Evolutionary conservation across 179 eudicot species (phyloP), one percentile per base, ranked within the genome.

Genomic region (Amaranthus tricolor): DNA sequence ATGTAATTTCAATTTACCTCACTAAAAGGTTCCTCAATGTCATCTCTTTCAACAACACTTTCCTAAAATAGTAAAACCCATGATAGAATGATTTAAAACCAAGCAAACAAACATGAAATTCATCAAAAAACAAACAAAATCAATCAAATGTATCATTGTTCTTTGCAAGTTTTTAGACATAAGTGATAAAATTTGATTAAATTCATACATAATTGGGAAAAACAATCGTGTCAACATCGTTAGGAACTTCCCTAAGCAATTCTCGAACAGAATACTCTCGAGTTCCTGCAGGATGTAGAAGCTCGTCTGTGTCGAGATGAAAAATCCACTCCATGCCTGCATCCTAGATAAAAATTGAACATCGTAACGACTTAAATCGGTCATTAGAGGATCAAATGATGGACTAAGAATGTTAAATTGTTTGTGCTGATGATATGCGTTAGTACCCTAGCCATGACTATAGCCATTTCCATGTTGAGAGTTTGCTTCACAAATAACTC

Each of bases 391-490:
- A 54, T 51, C 5, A 54, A 44, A 61, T 17, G 40, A 49, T 82
- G 0, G 52, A 31, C 3, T 31, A 31, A 31, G 40, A 31, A 31
- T 31, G 40, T 31, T 21, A 15, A 20, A 13, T 11, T 17, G 1
- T 19, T 50, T 20, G 5, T 21, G 47, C 7, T 55, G 15, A 55
- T 19, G 13, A 45, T 5, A 12, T 47, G 58, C 55, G 81, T 73
- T 3, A 88, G 54, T 89, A 95, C 99, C 89, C 99, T 87, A 61
- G 99, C 99, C 98, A 89, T 89, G 80, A 85, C 88, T 66, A 95
- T 93, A 52, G 90, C 99, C 98, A 89, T 95, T 84, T 95, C 98
- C 99, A 95, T 95, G 66, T 95, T 95, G 62, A 95, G 91, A 49
- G 97, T 85, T 77, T 95, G 99, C 89, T 95, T 95, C 82, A 93